Evolutionary conservation across 2,329 filamentous ascomycete genomes (phyloP).

Genomic region (Ophiosphaerella herpotricha): DNA sequence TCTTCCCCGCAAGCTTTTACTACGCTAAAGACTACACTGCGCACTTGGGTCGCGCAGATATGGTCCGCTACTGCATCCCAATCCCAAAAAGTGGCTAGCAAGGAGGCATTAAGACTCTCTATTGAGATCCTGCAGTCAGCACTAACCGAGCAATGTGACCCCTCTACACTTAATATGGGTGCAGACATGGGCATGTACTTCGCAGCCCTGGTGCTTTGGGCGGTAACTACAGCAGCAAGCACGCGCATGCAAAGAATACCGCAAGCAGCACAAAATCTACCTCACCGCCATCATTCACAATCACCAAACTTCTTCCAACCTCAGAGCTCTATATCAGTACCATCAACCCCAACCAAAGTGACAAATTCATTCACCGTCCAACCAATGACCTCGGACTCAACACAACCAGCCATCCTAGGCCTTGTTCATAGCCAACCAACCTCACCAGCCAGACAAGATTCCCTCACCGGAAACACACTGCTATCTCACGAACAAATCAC

Average conservation of each 20-base stretch:
- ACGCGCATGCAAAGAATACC: constrained; percentile 19
- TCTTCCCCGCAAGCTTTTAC: constrained; percentile 38
- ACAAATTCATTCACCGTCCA: constrained; percentile 1
- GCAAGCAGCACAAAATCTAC: constrained; percentile 5
- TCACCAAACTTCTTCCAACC: constrained; percentile 7
- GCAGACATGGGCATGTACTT: constrained; percentile 43
- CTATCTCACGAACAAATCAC: constrained; percentile 23
- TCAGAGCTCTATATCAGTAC: constrained; percentile 7
- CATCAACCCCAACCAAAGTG: constrained; percentile 2
- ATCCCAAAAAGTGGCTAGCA: constrained; percentile 14
- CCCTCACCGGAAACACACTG: constrained; percentile 10
- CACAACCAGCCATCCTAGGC: constrained; percentile 15
- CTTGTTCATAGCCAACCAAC: constrained; percentile 12
- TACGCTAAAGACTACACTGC: constrained; percentile 36
- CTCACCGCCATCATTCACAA: constrained; percentile 19
- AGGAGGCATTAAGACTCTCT: constrained; percentile 33
- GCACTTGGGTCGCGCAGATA: constrained; percentile 43
- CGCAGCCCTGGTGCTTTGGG: constrained; percentile 44
- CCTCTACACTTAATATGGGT: constrained; percentile 29
- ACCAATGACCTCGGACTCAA: constrained; percentile 3
- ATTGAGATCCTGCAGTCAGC: constrained; percentile 34
- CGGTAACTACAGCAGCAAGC: constrained; percentile 33
- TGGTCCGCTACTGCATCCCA: constrained; percentile 21
- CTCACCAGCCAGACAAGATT: constrained; percentile 19
- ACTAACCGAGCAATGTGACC: constrained; percentile 21